Conservation (phyloP, 2,329 filamentous ascomycete species). For the Sporothrix dimorphospora region DNA sequence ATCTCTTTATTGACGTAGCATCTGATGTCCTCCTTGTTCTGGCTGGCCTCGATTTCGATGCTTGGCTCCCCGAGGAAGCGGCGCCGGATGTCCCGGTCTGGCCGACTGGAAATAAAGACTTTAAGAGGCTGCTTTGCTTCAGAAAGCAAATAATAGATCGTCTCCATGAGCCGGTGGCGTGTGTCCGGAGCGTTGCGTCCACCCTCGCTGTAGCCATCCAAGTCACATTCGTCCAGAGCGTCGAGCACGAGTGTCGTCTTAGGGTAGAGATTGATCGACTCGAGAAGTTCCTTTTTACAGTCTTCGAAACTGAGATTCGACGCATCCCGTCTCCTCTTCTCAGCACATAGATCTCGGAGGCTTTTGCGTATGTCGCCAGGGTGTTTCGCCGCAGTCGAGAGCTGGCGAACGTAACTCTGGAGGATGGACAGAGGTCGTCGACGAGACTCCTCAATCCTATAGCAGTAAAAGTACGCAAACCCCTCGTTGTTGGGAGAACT, state of each 20-base stretch:
- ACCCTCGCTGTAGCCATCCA: no score
- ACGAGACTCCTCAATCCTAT: slow-evolving; percentile 37
- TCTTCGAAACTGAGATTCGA: slow-evolving; percentile 9
- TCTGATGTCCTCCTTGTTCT: no score
- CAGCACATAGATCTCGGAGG: not conserved
- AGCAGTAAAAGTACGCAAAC: slow-evolving; percentile 44
- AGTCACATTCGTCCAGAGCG: slow-evolving; percentile 45
- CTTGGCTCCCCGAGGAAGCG: no score
- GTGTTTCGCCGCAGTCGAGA: slow-evolving; percentile 35
- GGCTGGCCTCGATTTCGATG: no score
- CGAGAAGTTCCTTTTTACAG: slow-evolving; percentile 34
- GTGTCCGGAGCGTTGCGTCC: no score
- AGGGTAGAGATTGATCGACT: slow-evolving; percentile 38
- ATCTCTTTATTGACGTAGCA: no score
- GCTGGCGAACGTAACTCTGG: slow-evolving; percentile 39
- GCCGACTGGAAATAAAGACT: no score
- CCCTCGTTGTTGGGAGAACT: no score
- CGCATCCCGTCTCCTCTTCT: not conserved
- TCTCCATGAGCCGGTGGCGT: no score
- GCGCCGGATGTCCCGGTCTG: no score
- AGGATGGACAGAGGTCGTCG: slow-evolving; percentile 39
- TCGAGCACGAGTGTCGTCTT: slow-evolving; percentile 43
- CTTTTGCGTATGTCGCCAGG: slow-evolving; percentile 24
- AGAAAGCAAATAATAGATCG: no score
- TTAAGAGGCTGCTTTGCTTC: no score